Percentiles rank a stretch among this genome's conserved stretches.
These are phyloP conservation scores for Penicillium sp. DNA, from an alignment of 2,329 filamentous ascomycete species.

Conservation along the genomic window DNA sequence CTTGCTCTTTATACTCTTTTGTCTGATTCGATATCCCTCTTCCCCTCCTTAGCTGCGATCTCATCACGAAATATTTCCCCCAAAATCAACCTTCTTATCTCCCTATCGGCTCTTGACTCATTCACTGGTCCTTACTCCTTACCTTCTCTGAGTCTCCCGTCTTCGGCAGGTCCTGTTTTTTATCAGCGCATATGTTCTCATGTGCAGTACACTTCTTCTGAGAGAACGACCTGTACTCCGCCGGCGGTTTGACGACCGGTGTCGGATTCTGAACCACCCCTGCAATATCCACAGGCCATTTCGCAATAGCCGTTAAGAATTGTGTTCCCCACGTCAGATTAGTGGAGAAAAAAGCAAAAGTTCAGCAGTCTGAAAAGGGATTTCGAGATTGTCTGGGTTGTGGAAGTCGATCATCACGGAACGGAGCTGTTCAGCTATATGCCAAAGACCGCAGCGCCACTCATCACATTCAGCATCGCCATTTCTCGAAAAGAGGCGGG, in stretches of 20 bases:
- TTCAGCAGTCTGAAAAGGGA: not conserved
- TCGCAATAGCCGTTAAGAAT: conserved; percentile 25
- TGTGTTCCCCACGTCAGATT: conserved; percentile 20
- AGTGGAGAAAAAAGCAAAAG: conserved; percentile 6
- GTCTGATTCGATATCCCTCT: not conserved
- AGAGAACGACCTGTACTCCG: not conserved
- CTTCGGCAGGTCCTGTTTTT: not conserved
- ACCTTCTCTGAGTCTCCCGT: not conserved
- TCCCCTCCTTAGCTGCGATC: conserved; percentile 1
- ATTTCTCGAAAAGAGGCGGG: conserved; percentile 1
- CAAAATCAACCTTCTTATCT: not conserved
- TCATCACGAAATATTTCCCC: not conserved
- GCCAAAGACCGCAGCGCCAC: not conserved
- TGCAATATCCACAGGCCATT: conserved; percentile 23
- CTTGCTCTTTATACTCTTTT: not conserved
- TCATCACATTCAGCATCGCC: not conserved
- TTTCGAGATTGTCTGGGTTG: not conserved
- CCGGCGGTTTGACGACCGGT: not conserved
- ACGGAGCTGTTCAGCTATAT: not conserved
- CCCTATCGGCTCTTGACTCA: not conserved
- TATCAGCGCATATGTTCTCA: not conserved
- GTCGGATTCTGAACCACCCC: conserved; percentile 5
- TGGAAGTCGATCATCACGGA: not conserved
- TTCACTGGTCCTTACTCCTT: not conserved
- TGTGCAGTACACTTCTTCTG: not conserved